phyloP scores from a whole-genome alignment of 2,329 filamentous ascomycete genomes.

The Apiospora marii region DNA sequence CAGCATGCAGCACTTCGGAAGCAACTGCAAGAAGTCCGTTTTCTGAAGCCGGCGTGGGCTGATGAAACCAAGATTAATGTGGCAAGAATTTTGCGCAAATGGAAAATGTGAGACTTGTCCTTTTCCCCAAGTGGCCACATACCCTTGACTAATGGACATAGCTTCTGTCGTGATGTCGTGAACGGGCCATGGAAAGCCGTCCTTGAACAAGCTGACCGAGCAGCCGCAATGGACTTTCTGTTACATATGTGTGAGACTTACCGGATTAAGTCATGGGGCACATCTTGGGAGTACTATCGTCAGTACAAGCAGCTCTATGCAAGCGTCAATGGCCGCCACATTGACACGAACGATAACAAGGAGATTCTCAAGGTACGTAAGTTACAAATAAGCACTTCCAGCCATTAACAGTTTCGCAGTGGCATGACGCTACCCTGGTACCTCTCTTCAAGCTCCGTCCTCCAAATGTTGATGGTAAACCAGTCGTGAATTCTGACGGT shows the following conservation, averaged over 20 bases:
- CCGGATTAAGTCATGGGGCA: conserved; percentile 30
- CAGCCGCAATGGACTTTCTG: conserved; percentile 6
- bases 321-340: no score
- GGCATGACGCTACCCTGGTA: conserved; percentile 34
- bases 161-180: conserved; percentile 1
- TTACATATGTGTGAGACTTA: conserved; percentile 23
- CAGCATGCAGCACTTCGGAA: no score
- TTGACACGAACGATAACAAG: no score
- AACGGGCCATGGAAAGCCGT: no score
- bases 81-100: conserved; percentile 34
- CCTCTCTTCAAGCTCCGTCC: conserved; percentile 35
- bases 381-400: no score
- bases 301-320: no score
- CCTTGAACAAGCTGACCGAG: no score
- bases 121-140: neutral
- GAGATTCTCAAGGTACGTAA: no score
- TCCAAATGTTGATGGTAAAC: conserved; percentile 3
- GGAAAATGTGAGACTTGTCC: conserved; percentile 16
- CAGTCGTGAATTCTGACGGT: neutral
- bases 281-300: no score
- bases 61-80: no score
- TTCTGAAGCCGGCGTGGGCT: no score
- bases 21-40: no score
- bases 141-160: neutral
- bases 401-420: conserved; percentile 33